Evolutionary conservation across 805 yeast species (phyloP).

Genomic region (Scheffersomyces stipitis): DNA sequence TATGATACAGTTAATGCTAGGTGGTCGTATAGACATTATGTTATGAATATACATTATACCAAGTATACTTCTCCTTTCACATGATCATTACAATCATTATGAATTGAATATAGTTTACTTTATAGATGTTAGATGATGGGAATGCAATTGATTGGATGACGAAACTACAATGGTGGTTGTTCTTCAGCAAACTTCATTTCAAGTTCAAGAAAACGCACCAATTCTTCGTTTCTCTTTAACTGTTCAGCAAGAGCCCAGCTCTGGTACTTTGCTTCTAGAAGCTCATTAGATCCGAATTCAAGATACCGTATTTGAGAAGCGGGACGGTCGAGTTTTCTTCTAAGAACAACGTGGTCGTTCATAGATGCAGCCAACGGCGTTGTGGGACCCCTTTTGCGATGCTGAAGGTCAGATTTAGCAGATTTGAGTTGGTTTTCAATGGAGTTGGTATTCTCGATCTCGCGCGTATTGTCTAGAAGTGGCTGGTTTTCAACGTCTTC

Average conservation of each 20-base stretch:
- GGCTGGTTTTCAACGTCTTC: too few relatives aligned
- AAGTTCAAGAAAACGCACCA: slow-evolving; percentile 28
- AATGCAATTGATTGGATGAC: background rate
- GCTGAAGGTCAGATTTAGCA: too few relatives aligned
- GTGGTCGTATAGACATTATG: too few relatives aligned
- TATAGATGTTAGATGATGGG: too few relatives aligned
- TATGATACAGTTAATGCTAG: too few relatives aligned
- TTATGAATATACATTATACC: too few relatives aligned
- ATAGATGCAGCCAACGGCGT: slow-evolving; percentile 35
- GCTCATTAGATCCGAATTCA: slow-evolving; percentile 9
- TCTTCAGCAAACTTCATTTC: slow-evolving; percentile 23
- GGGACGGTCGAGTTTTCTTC: slow-evolving; percentile 9
- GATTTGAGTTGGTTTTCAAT: too few relatives aligned
- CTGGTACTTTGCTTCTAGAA: slow-evolving; percentile 25
- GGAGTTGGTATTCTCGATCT: too few relatives aligned
- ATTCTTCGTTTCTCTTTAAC: slow-evolving; percentile 20
- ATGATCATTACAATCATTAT: too few relatives aligned
- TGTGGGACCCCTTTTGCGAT: slow-evolving; percentile 30
- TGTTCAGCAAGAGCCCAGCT: slow-evolving; percentile 30
- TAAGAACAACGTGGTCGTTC: slow-evolving; percentile 17
- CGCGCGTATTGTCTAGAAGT: too few relatives aligned
- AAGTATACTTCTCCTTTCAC: too few relatives aligned
- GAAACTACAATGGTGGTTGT: background rate
- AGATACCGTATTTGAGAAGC: slow-evolving; percentile 1
- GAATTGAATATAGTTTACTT: too few relatives aligned